A percentile compares a stretch with the other conserved stretches of the same genome.
These are phyloP conservation scores for Sutorius australiensis DNA, from an alignment of 768 basidiomycete species.

Conservation along the genomic window DNA sequence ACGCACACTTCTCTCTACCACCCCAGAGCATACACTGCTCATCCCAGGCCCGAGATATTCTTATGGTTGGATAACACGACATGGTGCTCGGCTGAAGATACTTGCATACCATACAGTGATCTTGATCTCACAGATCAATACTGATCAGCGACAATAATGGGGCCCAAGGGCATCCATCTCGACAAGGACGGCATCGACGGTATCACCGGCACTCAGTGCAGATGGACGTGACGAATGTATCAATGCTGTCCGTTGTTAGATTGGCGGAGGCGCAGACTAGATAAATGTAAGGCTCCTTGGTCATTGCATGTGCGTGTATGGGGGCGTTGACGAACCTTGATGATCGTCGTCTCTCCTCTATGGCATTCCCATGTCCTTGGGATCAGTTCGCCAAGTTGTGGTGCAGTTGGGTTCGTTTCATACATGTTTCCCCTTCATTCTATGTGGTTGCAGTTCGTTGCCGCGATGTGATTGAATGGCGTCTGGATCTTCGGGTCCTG, in stretches of 20 bases:
- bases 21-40: no score
- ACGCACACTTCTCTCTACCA: no score
- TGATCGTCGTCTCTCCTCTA: not conserved
- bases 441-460: not conserved
- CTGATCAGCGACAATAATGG: conserved; percentile 28
- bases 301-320: conserved; percentile 12
- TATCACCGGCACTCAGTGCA: conserved; percentile 52
- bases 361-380: not conserved
- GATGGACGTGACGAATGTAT: conserved; percentile 56
- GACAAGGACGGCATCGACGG: conserved; percentile 53
- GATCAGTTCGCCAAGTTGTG: not conserved
- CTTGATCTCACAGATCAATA: not conserved
- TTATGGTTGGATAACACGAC: not conserved
- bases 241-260: conserved; percentile 53
- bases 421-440: conserved; percentile 9
- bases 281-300: conserved; percentile 44
- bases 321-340: not conserved
- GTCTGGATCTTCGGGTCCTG: conserved; percentile 1
- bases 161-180: conserved; percentile 50
- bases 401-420: conserved; percentile 11
- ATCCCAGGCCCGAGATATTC: no score
- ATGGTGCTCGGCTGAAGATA: no score
- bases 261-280: conserved; percentile 65
- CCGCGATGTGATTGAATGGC: not conserved
- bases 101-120: no score